These are phyloP conservation scores for Lactifluus piperatus DNA, from an alignment of 768 basidiomycete genomes.

Conservation along the genomic window DNA sequence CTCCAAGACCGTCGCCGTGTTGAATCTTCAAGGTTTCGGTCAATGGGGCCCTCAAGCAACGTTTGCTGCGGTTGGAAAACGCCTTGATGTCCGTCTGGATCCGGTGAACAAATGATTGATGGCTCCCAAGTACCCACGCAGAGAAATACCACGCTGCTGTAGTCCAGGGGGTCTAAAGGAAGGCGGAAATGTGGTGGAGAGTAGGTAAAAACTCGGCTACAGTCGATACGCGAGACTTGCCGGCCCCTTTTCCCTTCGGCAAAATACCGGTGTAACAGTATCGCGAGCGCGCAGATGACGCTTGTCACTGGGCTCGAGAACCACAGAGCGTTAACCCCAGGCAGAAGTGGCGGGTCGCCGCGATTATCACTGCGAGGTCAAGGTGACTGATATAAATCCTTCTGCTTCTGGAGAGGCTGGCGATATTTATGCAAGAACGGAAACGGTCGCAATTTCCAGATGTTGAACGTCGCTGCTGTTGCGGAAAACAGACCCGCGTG, in stretches of 20 bases:
- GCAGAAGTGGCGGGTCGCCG: background rate
- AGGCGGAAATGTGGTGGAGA: background rate
- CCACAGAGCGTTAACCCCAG: background rate
- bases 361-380: background rate
- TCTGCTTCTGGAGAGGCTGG: background rate
- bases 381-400: background rate
- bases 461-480: conserved; percentile 3
- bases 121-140: background rate
- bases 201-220: background rate
- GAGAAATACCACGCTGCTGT: background rate
- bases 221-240: background rate
- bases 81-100: background rate
- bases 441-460: background rate
- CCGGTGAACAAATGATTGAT: background rate
- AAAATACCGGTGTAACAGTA: background rate
- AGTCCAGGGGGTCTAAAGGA: background rate
- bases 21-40: background rate
- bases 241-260: too few relatives aligned
- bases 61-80: background rate
- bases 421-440: background rate
- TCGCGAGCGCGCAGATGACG: background rate
- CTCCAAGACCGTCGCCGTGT: background rate
- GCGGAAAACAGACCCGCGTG: conserved; percentile 11
- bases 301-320: background rate
- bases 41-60: background rate